Base-by-base conservation (phyloP, 306 rosid species). In the Dalbergia cochinchinensis region DNA sequence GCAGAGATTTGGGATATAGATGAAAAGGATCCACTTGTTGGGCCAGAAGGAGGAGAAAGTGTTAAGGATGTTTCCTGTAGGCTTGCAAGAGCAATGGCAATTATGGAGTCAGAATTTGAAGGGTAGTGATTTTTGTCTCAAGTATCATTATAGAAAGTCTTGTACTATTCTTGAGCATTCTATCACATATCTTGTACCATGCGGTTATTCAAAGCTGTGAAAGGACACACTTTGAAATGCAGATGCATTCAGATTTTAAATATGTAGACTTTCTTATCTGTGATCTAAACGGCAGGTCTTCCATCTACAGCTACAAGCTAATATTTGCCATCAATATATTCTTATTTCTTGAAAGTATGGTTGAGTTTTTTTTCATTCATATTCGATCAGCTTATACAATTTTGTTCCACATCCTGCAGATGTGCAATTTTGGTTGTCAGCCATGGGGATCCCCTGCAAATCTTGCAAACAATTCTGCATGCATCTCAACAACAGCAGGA, bases 31-130 rank as follows among this genome's bases (percentile, higher is more conserved):
- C 92, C 98, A 79, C 41, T 90, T 69, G 80, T 48, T 48, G 86
- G 88, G 65, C 95, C 94, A 8, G 94, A 91, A 84, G 97, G 94
- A 82, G 99, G 99, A 58, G 99, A 95, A 86, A 88, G 97, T 68
- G 96, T 91, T 6, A 82, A 89, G 79, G 99, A 91, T 86, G 97
- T 95, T 86, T 97, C 92, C 6, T 78, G 81, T 78, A 87, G 99
- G 73, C 86, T 95, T 74, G 79, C 92, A 68, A 85, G 59, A 61
- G 92, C 95, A 31, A 16, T 95, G 41, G 70, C 83, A 71, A 51
- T 44, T 16, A 83, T 88, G 44, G 99, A 95, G 71, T 90, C 89
- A 0, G 90, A 87, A 77, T 95, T 87, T 84, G 82, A 84, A 80
- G 97, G 99, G 99, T 92, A 86, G 50, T 13, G n/a, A 57, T 57